These are phyloP conservation scores for Deinandra increscens DNA, from an alignment of 129 eudicot species.

Conservation along the genomic window DNA sequence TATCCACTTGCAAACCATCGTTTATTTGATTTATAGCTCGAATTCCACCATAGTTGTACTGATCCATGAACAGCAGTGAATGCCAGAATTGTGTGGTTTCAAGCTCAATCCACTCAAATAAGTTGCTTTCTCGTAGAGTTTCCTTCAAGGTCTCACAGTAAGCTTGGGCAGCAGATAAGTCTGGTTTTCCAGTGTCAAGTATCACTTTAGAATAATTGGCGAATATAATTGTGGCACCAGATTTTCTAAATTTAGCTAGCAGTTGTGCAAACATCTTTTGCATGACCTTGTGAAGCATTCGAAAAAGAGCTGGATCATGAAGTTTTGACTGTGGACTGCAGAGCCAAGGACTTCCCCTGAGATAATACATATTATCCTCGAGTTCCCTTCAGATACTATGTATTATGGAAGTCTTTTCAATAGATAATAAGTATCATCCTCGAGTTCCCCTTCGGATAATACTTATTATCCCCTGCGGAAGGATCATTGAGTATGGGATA, in stretches of 20 bases:
- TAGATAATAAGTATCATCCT: too few relatives aligned
- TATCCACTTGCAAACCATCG: constrained; percentile 54
- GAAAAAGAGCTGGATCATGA: constrained; percentile 92
- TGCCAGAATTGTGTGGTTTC: constrained; percentile 94
- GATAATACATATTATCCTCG: too few relatives aligned
- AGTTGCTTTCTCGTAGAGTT: constrained; percentile 74
- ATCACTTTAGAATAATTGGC: constrained; percentile 82
- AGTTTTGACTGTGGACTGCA: constrained; percentile 90
- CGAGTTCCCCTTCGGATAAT: too few relatives aligned
- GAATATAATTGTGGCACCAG: constrained; percentile 81
- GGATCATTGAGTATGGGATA: too few relatives aligned
- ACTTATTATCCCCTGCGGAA: too few relatives aligned
- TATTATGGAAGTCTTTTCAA: too few relatives aligned
- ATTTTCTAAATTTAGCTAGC: constrained; percentile 82
- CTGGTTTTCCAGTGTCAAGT: constrained; percentile 88
- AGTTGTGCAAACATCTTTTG: constrained; percentile 82
- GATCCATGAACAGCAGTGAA: constrained; percentile 94
- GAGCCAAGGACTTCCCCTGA: too few relatives aligned
- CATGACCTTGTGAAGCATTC: constrained; percentile 96
- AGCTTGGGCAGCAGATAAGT: constrained; percentile 79
- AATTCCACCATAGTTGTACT: constrained; percentile 98
- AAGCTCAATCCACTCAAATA: constrained; percentile 95
- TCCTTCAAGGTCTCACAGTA: constrained; percentile 80
- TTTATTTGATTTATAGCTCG: constrained; percentile 47
- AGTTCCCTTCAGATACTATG: too few relatives aligned